Percentiles rank a stretch among this genome's conserved stretches.
Conservation (phyloP, 768 basidiomycete species). For the Russula olivacea region DNA sequence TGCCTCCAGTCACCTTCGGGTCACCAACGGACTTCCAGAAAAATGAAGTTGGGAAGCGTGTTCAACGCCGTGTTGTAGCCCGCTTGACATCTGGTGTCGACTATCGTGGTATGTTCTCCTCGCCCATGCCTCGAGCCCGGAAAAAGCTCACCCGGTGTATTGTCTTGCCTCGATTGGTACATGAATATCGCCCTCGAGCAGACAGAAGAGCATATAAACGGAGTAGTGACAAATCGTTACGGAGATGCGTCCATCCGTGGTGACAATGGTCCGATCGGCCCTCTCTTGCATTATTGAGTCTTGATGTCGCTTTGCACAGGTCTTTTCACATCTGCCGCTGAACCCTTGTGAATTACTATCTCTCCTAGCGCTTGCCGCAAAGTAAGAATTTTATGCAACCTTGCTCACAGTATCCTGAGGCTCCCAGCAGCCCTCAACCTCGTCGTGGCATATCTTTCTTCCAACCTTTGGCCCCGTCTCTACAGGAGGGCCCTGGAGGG, state of each 20-base stretch:
- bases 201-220: slow-evolving; percentile 92
- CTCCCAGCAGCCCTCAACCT: neutral
- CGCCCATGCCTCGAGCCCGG: neutral
- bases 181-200: slow-evolving; percentile 99
- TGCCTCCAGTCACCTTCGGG: too few relatives aligned
- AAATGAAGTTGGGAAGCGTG: slow-evolving; percentile 91
- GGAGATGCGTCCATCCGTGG: slow-evolving; percentile 95
- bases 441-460: neutral
- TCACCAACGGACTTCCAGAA: slow-evolving; percentile 79
- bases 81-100: slow-evolving; percentile 41
- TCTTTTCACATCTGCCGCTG: slow-evolving; percentile 44
- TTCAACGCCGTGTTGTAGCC: too few relatives aligned
- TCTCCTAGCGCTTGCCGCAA: neutral
- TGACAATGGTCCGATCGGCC: slow-evolving; percentile 65
- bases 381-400: neutral
- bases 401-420: neutral
- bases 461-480: neutral
- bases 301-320: slow-evolving; percentile 38
- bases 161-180: slow-evolving; percentile 95
- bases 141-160: slow-evolving; percentile 44
- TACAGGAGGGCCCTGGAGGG: too few relatives aligned
- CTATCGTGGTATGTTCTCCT: slow-evolving; percentile 15
- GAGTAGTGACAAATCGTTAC: slow-evolving; percentile 79
- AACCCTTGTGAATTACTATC: slow-evolving; percentile 8
- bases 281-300: neutral